These are phyloP conservation scores for Debaryomyces subglobosus DNA, from an alignment of 1,139 yeast genomes.

Conservation along the genomic window DNA sequence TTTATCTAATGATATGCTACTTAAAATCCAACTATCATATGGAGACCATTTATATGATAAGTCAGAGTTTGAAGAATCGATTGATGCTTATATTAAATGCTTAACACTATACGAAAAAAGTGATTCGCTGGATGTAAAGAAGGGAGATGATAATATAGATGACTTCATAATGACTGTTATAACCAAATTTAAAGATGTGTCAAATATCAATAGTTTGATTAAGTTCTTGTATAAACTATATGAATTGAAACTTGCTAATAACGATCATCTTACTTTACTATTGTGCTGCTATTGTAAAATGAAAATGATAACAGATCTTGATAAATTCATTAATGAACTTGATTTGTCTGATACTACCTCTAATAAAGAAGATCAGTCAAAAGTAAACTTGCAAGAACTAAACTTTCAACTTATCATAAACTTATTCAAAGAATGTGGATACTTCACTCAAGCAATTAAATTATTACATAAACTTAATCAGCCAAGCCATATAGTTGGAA, in stretches of 20 bases:
- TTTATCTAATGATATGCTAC: slow-evolving; percentile 40
- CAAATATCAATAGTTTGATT: slow-evolving; percentile 68
- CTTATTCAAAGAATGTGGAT: slow-evolving; percentile 78
- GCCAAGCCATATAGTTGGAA: slow-evolving; percentile 76
- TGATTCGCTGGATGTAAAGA: slow-evolving; percentile 11
- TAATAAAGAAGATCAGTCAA: slow-evolving; percentile 5
- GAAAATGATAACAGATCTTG: slow-evolving; percentile 61
- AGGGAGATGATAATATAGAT: slow-evolving; percentile 27
- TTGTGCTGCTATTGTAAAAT: slow-evolving; percentile 84
- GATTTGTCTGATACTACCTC: slow-evolving; percentile 24
- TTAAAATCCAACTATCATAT: slow-evolving; percentile 62
- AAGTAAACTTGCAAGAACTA: slow-evolving; percentile 42
- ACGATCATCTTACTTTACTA: slow-evolving; percentile 81
- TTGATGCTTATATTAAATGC: slow-evolving; percentile 62
- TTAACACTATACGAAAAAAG: slow-evolving; percentile 25
- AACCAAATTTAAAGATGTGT: slow-evolving; percentile 82
- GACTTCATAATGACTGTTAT: slow-evolving; percentile 78
- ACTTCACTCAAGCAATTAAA: slow-evolving; percentile 67
- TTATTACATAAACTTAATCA: slow-evolving; percentile 74
- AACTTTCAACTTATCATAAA: slow-evolving; percentile 73
- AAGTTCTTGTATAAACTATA: slow-evolving; percentile 64
- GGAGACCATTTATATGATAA: slow-evolving; percentile 74
- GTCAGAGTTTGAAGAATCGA: slow-evolving; percentile 68
- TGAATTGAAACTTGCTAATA: slow-evolving; percentile 54
- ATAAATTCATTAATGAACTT: slow-evolving; percentile 55